Evolutionary conservation across 1,284 basidiomycete genomes (phyloP).

Genomic region (Gymnopus androsaceus): DNA sequence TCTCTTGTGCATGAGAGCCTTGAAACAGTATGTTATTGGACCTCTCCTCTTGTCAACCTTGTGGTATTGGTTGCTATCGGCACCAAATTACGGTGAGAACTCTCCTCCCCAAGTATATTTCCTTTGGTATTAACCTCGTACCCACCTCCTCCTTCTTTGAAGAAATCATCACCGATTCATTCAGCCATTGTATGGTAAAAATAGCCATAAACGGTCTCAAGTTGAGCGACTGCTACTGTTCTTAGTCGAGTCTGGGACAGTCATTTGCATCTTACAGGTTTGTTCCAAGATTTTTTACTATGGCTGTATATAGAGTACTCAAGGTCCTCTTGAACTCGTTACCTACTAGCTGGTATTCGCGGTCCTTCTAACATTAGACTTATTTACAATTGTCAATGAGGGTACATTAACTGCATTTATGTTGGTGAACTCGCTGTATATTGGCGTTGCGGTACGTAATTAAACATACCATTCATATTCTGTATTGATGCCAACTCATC

Average conservation of each 20-base stretch:
- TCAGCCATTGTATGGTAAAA: neutral
- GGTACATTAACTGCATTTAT: too few species aligned
- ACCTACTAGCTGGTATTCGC: neutral
- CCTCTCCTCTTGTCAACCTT: too few species aligned
- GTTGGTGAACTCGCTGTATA: neutral
- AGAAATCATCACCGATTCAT: neutral
- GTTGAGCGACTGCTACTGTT: neutral
- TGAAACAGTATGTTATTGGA: too few species aligned
- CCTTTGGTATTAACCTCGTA: neutral
- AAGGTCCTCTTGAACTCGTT: neutral
- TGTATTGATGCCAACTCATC: neutral
- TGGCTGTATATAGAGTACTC: neutral
- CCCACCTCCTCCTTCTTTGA: neutral
- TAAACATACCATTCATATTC: neutral
- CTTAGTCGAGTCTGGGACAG: neutral
- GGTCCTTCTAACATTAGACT: neutral
- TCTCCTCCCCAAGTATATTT: neutral
- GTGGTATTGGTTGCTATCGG: too few species aligned
- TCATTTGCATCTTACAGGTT: neutral
- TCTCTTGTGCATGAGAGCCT: too few species aligned
- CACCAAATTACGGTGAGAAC: too few species aligned
- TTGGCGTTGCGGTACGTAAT: neutral
- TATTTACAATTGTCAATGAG: neutral
- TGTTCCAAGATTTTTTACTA: neutral
- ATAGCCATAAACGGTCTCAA: neutral